A percentile compares a stretch with the other conserved stretches of the same genome.
Conservation (phyloP, 176 grass and related monocot species). For the Avena insularis region DNA sequence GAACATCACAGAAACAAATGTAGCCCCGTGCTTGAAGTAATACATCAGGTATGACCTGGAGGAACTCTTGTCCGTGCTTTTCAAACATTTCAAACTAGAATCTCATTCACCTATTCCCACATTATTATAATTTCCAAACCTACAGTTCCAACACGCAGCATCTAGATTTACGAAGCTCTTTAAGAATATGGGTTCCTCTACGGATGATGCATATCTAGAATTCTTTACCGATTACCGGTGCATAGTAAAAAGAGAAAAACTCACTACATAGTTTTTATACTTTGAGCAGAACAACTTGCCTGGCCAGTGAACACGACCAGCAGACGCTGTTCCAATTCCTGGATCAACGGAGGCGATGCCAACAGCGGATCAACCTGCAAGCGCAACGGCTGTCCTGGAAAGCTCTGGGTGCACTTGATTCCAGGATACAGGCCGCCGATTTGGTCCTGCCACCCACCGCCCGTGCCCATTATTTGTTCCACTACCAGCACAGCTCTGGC, state of each 20-base stretch:
- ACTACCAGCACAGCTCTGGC: constrained; percentile 79
- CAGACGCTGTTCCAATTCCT: constrained; percentile 70
- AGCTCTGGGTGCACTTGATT: constrained; percentile 89
- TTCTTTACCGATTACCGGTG: too few relatives aligned
- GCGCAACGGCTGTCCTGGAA: constrained; percentile 72
- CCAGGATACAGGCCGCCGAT: constrained; percentile 89
- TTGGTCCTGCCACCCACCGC: constrained; percentile 98
- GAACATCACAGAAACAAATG: neutral
- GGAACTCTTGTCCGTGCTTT: neutral
- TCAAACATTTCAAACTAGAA: neutral
- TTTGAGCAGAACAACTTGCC: constrained; percentile 59
- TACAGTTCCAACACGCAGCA: neutral
- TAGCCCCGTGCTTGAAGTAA: neutral
- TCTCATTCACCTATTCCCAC: neutral
- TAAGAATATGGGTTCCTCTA: neutral
- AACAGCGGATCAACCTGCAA: constrained; percentile 68
- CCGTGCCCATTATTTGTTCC: constrained; percentile 95
- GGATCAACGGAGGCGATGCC: constrained; percentile 51
- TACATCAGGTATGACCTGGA: neutral
- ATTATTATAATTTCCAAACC: neutral
- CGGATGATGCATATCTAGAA: too few relatives aligned
- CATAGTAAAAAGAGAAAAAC: too few relatives aligned
- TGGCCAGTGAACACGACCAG: constrained; percentile 94
- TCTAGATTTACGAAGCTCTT: neutral
- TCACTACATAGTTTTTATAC: too few relatives aligned